phyloP scores from a whole-genome alignment of 805 yeast genomes.

The Candida odintsovae region DNA sequence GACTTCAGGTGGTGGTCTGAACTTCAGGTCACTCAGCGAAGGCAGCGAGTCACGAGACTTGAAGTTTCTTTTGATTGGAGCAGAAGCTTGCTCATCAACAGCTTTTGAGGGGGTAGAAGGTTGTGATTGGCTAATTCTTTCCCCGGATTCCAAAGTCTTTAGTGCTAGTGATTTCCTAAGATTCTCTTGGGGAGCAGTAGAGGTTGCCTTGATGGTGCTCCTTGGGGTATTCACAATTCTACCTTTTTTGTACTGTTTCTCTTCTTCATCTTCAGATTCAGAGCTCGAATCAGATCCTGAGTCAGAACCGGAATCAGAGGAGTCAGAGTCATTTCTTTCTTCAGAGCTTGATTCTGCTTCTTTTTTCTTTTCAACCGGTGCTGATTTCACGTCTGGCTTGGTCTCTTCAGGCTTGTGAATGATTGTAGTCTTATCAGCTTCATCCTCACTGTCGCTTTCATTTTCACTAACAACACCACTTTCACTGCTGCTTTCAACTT shows the following conservation, averaged over 20 bases:
- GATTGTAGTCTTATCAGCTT: neutral
- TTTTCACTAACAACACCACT: too few relatives aligned
- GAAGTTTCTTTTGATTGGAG: slow-evolving; percentile 6
- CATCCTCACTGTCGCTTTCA: neutral
- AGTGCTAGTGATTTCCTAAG: slow-evolving; percentile 14
- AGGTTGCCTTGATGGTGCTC: slow-evolving; percentile 19
- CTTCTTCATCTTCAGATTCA: slow-evolving; percentile 25
- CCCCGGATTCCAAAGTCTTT: slow-evolving; percentile 2
- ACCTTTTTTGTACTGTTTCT: slow-evolving; percentile 27
- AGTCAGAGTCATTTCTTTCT: slow-evolving; percentile 5
- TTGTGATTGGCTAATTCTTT: slow-evolving; percentile 8
- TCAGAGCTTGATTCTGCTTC: neutral
- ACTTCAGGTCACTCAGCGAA: slow-evolving; percentile 52
- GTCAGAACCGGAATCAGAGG: slow-evolving; percentile 6
- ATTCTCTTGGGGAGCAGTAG: neutral
- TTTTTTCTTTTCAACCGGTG: neutral
- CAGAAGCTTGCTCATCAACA: slow-evolving; percentile 8
- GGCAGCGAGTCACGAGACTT: slow-evolving; percentile 34
- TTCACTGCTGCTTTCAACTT: neutral
- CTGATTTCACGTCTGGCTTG: neutral
- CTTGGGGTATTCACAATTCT: slow-evolving; percentile 45
- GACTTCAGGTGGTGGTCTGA: slow-evolving; percentile 67
- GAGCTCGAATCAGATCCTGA: slow-evolving; percentile 15
- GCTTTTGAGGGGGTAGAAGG: slow-evolving; percentile 16
- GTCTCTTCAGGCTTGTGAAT: neutral